Base-by-base conservation (phyloP, 805 yeast species). In the Peterozyma xylosa region DNA sequence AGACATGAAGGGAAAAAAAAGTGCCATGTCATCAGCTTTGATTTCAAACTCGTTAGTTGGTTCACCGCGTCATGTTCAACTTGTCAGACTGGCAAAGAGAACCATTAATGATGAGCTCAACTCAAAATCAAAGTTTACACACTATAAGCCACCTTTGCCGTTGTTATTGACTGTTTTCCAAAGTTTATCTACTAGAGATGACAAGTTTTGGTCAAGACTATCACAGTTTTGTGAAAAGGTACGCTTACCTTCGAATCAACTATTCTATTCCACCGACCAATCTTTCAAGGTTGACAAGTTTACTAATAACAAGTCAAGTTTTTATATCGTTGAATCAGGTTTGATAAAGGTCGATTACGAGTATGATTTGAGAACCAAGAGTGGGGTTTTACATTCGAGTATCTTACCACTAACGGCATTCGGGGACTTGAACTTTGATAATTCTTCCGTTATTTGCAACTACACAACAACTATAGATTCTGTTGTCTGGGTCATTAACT, bases 351-450 rank as follows among this genome's bases (percentile, higher is more conserved):
- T 49, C 68, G 70, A 57, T 57, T 73, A 53, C 46, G 54, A 43
- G 42, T 44, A 44, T 30, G 43, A 44, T 78, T 58, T 58, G 64
- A 59, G 65, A 68, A 67, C 37, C 48, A 56, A 42, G 51, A 58
- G 10, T 55, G 59, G 30, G 52, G 53, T 17, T 52, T 62, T 46
- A 50, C 56, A 32, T 16, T 39, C 43, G n/a, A 56, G 70, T 14
- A 78, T 84, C 32, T 70, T 86, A 42, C 88, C 93, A 4, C 74
- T 84, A 46, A 83, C 91, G 0, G 76, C 86, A 1, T 82, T 83
- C 59, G 93, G 95, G 2, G 88, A 84, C 49, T 53, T 76, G 39
- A 65, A 54, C 11, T 63, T 66, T 2, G 53, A 59, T 18, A 56
- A 58, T 21, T 64, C 66, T 44, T 64, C 76, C 43, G 58, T 70